phyloP scores from a whole-genome alignment of 805 yeast species.

The Babjeviella inositovora region DNA sequence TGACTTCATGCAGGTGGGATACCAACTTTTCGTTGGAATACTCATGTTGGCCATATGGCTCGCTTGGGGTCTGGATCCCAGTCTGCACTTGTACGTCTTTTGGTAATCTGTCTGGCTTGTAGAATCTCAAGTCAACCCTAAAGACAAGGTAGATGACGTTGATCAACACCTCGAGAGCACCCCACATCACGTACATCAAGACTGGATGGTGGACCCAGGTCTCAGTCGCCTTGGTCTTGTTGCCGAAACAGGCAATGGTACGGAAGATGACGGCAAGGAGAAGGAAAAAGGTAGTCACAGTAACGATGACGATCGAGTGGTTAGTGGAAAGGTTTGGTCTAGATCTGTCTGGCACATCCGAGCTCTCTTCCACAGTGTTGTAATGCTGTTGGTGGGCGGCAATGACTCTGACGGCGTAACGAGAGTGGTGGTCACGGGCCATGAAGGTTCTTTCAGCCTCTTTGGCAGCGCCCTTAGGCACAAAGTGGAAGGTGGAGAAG shows the following conservation, averaged over 20 bases:
- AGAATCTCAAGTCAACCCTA: conserved; percentile 24
- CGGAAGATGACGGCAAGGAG: conserved; percentile 14
- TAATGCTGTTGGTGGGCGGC: conserved; percentile 26
- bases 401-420: conserved; percentile 21
- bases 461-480: conserved; percentile 17
- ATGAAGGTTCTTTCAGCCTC: conserved; percentile 22
- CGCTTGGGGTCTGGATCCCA: no score
- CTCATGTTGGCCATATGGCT: no score
- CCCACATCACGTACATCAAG: conserved; percentile 21
- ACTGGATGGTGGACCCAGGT: conserved; percentile 7
- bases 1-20: no score
- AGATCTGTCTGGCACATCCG: conserved; percentile 7
- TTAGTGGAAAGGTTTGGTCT: conserved; percentile 17
- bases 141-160: conserved; percentile 19
- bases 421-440: conserved; percentile 20
- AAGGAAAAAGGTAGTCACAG: conserved; percentile 13
- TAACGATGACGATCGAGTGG: conserved; percentile 12
- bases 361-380: conserved; percentile 11
- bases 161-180: conserved; percentile 16
- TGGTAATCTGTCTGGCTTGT: conserved; percentile 24
- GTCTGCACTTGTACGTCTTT: no score
- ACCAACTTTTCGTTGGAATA: no score
- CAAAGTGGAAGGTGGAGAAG: conserved; percentile 20
- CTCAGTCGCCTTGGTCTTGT: conserved; percentile 2
- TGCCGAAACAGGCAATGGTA: conserved; percentile 12